Percentiles rank a stretch among this genome's conserved stretches.
phyloP scores from a whole-genome alignment of 2,329 filamentous ascomycete species.

The Raffaelea arxii region DNA sequence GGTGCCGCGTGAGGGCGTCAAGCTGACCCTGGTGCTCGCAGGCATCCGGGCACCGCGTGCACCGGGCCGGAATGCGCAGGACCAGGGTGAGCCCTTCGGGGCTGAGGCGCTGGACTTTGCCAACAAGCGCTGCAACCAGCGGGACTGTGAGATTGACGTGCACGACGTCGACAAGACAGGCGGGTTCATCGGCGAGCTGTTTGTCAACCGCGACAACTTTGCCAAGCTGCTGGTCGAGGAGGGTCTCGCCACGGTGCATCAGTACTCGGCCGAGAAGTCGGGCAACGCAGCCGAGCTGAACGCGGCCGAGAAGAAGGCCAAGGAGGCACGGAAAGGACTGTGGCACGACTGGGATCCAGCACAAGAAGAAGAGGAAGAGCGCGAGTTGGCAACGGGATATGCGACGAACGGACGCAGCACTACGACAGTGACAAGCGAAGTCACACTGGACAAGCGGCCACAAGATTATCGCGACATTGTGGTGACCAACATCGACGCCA shows the following conservation, averaged over 20 bases:
- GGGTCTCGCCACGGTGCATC: constrained; percentile 83
- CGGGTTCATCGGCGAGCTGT: constrained; percentile 92
- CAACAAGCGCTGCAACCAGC: constrained; percentile 78
- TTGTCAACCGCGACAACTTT: constrained; percentile 91
- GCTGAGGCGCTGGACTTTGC: constrained; percentile 91
- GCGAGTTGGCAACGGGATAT: constrained; percentile 40
- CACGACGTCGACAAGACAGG: constrained; percentile 93
- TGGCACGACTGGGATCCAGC: constrained; percentile 95
- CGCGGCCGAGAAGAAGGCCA: constrained; percentile 78
- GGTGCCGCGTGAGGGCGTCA: constrained; percentile 84
- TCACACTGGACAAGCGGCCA: constrained; percentile 54
- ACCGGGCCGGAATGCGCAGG: constrained; percentile 63
- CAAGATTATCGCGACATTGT: constrained; percentile 87
- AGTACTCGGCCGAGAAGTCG: constrained; percentile 91
- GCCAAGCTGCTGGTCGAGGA: constrained; percentile 90
- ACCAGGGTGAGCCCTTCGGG: constrained; percentile 84
- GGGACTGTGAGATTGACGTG: constrained; percentile 92
- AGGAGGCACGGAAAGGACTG: constrained; percentile 76
- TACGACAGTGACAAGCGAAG: constrained; percentile 37
- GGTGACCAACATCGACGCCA: constrained; percentile 79
- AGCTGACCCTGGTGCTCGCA: constrained; percentile 88
- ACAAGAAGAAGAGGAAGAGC: constrained; percentile 51
- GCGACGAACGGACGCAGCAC: constrained; percentile 31
- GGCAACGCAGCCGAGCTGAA: constrained; percentile 82
- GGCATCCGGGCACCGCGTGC: constrained; percentile 87